Percentiles rank a stretch among this genome's conserved stretches.
Conservation (phyloP, 164 flowering plant species). For the Nymphaea colorata region DNA sequence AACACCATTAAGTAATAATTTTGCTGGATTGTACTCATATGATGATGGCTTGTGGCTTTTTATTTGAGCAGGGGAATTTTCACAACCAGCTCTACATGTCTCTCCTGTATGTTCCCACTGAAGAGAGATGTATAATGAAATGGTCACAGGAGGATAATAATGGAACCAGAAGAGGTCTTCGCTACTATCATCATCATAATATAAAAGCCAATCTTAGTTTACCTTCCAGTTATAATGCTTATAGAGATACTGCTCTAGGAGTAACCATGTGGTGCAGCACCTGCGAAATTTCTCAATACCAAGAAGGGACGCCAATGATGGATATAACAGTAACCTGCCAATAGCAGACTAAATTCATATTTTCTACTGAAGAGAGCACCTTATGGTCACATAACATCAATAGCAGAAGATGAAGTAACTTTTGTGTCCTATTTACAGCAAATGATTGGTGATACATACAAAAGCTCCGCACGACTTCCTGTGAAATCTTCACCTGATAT, state of each 20-base stretch:
- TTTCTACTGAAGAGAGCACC: no score
- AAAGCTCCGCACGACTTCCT: constrained; percentile 80
- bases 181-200: no score
- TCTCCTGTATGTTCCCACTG: constrained; percentile 88
- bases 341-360: background rate
- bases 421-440: background rate
- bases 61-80: constrained; percentile 32
- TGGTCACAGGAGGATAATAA: background rate
- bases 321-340: constrained; percentile 81
- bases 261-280: constrained; percentile 92
- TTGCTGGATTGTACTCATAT: constrained; percentile 63
- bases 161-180: no score
- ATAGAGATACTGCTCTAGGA: constrained; percentile 82
- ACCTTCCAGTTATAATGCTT: constrained; percentile 86
- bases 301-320: constrained; percentile 83
- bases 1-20: constrained; percentile 72
- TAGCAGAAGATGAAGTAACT: no score
- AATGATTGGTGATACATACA: constrained; percentile 35
- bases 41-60: constrained; percentile 23
- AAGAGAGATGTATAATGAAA: constrained; percentile 13
- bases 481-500: constrained; percentile 29
- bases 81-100: constrained; percentile 32
- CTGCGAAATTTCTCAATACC: constrained; percentile 96
- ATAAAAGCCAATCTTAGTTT: background rate
- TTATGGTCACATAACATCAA: no score